Evolutionary conservation across 2,329 filamentous ascomycete genomes (phyloP).

Genomic region (Neofusicoccum sp.): DNA sequence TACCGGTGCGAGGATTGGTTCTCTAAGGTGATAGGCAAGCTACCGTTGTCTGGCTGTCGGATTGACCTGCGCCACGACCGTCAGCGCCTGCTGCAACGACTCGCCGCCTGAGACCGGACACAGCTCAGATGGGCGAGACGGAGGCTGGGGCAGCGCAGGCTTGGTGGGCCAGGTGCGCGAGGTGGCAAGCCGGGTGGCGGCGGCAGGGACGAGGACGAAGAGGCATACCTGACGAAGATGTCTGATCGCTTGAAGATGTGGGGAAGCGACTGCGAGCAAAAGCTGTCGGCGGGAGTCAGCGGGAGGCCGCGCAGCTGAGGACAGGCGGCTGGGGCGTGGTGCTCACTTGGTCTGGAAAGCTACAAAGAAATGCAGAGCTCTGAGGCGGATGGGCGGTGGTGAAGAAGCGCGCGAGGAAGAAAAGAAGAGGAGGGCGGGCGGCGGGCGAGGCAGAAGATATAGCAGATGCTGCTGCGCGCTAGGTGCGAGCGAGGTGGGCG

Average conservation of each 20-base stretch:
- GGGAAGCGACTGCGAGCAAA: conserved; percentile 38
- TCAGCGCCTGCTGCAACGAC: not conserved
- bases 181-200: conserved; percentile 3
- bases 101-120: too few relatives aligned
- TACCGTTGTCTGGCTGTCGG: conserved; percentile 17
- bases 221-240: conserved; percentile 40
- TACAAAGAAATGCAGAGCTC: conserved; percentile 45
- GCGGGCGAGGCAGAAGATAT: conserved; percentile 23
- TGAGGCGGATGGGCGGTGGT: conserved; percentile 38
- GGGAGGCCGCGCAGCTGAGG: not conserved
- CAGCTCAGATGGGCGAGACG: not conserved
- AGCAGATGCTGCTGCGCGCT: conserved; percentile 22
- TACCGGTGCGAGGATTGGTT: conserved; percentile 16
- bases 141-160: not conserved
- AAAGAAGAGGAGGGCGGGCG: conserved; percentile 24
- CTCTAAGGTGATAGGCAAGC: conserved; percentile 19
- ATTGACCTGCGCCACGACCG: conserved; percentile 9
- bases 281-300: conserved; percentile 27
- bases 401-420: conserved; percentile 37
- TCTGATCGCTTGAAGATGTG: conserved; percentile 38
- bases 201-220: not conserved
- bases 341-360: conserved; percentile 38
- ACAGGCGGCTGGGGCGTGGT: not conserved
- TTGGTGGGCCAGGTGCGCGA: not conserved
- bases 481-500: conserved; percentile 15